These are phyloP conservation scores for Aspergillus indologenus DNA, from an alignment of 495 filamentous ascomycete species.

Conservation along the genomic window DNA sequence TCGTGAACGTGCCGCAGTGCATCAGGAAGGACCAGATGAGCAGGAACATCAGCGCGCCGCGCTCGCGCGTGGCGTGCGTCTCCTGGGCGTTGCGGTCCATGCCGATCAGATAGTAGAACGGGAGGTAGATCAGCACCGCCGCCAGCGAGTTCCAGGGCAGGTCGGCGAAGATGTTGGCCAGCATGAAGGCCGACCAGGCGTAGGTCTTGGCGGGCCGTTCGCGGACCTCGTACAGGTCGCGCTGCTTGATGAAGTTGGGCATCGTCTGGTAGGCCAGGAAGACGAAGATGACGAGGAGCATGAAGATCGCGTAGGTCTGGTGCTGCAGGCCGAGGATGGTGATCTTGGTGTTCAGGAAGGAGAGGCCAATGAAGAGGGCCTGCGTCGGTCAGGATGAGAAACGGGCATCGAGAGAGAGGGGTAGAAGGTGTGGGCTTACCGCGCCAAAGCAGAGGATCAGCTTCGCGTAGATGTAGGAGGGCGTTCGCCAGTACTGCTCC, in stretches of 20 bases:
- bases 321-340: constrained; percentile 75
- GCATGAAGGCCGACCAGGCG: constrained; percentile 69
- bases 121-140: constrained; percentile 50
- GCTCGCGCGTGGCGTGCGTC: constrained; percentile 34
- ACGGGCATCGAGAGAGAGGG: constrained; percentile 22
- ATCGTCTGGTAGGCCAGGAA: constrained; percentile 71
- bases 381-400: constrained; percentile 23
- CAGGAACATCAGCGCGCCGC: constrained; percentile 50
- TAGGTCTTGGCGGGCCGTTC: constrained; percentile 78
- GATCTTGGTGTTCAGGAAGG: constrained; percentile 59
- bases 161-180: constrained; percentile 60
- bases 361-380: constrained; percentile 78
- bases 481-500: constrained; percentile 51
- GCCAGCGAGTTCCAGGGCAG: constrained; percentile 59
- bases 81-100: constrained; percentile 41
- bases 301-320: constrained; percentile 80
- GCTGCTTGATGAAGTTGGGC: constrained; percentile 59
- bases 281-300: constrained; percentile 69
- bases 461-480: constrained; percentile 51
- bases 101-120: constrained; percentile 62
- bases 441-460: constrained; percentile 38
- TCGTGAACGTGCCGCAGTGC: constrained; percentile 4
- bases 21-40: constrained; percentile 22
- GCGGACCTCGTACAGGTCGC: constrained; percentile 71
- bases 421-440: constrained; percentile 73